Evolutionary conservation across 2,329 filamentous ascomycete genomes (phyloP).

Genomic region (Penicillium occitanis): DNA sequence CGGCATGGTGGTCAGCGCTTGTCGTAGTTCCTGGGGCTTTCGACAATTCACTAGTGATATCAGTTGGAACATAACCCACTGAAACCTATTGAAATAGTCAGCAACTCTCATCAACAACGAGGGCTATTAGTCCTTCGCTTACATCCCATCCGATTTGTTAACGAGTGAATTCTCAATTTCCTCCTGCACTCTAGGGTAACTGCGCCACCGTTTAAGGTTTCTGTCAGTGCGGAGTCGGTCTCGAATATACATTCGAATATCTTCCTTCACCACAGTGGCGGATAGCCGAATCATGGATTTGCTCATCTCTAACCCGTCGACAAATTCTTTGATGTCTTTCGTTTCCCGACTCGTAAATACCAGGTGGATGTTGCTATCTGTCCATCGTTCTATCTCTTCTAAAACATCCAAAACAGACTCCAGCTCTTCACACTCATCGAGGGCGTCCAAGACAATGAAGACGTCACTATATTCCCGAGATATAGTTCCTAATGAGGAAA

Average conservation of each 20-base stretch:
- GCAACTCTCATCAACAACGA: not conserved
- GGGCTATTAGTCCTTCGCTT: not conserved
- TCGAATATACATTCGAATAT: constrained; percentile 19
- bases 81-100: constrained; percentile 13
- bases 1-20: constrained; percentile 10
- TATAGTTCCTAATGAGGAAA: constrained; percentile 1
- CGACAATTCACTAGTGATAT: constrained; percentile 9
- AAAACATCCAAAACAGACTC: constrained; percentile 13
- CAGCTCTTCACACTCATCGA: constrained; percentile 20
- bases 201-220: constrained; percentile 14
- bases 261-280: constrained; percentile 13
- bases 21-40: constrained; percentile 9
- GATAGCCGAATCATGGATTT: not conserved
- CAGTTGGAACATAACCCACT: constrained; percentile 20
- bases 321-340: constrained; percentile 18
- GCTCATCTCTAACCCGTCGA: not conserved
- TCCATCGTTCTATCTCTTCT: constrained; percentile 11
- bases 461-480: constrained; percentile 29
- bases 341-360: constrained; percentile 16
- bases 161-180: constrained; percentile 18
- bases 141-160: constrained; percentile 20
- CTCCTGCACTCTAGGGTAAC: constrained; percentile 9
- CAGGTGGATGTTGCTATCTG: constrained; percentile 3
- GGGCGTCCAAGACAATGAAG: constrained; percentile 32
- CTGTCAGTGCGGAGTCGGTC: constrained; percentile 16